phyloP scores from a whole-genome alignment of 495 filamentous ascomycete genomes.

The Tuber calosporum region DNA sequence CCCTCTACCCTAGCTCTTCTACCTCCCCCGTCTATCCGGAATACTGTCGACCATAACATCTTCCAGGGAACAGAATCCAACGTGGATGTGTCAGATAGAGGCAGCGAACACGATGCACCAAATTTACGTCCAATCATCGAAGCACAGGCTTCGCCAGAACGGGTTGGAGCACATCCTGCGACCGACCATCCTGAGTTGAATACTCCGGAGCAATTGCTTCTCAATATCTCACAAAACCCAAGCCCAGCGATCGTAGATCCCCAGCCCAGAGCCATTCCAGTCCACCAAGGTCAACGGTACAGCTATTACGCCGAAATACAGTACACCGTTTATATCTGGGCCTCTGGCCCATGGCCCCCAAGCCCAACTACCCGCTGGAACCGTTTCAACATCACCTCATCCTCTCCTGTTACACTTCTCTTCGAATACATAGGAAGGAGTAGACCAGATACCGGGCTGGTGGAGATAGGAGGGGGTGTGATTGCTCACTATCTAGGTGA shows the following conservation, averaged over 20 bases:
- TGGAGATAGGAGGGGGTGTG: not conserved
- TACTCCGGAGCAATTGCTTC: not conserved
- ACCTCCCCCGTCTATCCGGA: not conserved
- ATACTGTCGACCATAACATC: not conserved
- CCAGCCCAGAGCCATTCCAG: not conserved
- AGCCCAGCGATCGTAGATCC: not conserved
- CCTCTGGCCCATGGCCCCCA: not conserved
- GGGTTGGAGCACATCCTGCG: not conserved
- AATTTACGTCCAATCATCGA: not conserved
- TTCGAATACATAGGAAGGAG: not conserved
- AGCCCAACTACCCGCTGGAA: constrained; percentile 2
- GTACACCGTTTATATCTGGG: constrained; percentile 1
- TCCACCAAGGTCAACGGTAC: not conserved
- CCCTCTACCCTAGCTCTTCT: not conserved
- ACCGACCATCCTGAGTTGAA: not conserved
- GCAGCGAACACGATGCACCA: not conserved
- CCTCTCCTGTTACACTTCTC: not conserved
- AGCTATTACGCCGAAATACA: not conserved
- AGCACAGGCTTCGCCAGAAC: not conserved
- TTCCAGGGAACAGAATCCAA: not conserved
- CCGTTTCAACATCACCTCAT: not conserved
- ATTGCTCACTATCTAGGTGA: not conserved
- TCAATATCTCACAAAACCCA: constrained; percentile 2
- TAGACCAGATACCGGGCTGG: not conserved
- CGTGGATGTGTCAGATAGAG: not conserved